Evolutionary conservation across 306 rosid genomes (phyloP), one percentile per base, ranked within the genome.

Genomic region (Oemleria cerasiformis): DNA sequence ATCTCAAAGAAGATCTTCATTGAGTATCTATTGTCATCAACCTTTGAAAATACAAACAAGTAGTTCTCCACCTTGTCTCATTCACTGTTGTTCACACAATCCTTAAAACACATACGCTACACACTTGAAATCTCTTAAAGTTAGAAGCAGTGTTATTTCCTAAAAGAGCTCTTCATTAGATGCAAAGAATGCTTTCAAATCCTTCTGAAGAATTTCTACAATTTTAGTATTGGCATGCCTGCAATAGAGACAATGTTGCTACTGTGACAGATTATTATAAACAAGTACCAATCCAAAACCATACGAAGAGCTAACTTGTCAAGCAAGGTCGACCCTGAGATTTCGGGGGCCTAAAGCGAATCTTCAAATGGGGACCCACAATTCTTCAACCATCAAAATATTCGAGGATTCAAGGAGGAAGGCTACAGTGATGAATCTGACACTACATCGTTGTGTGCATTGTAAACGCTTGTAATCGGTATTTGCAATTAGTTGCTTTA

Each of bases 51-150:
- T 40, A 92, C 96, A 56, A 92, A 84, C 49, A 90, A 86, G 80
- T 90, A 90, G 54, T 44, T 90, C 73, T 90, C 96, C 62, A 86
- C 96, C 81, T 90, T 94, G 41, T 88, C 94, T 94, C 94, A 90
- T 73, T 90, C 88, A 54, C 96, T 94, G 76, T 84, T n/a, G n/a
- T 88, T 23, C 77, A 87, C 74, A 90, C 92, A 79, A 84, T 87
- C 55, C n/a, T n/a, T 25, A 63, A 23, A 21, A 38, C 16, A 38
- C 49, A 50, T 5, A 6, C 19, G 19, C 62, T 9, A 69, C 74
- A 8, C 81, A 88, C 96, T 91, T 79, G 67, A 88, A 90, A 76
- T 88, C 84, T 79, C 78, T 88, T 78, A 84, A 67, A 7, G 93
- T 88, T 84, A 90, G 84, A 47, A 90, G 94, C 85, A 84, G 85